Evolutionary conservation across 2,329 filamentous ascomycete species (phyloP), one percentile per base, ranked within the genome.

Genomic region (Trichoderma atrobrunneum): DNA sequence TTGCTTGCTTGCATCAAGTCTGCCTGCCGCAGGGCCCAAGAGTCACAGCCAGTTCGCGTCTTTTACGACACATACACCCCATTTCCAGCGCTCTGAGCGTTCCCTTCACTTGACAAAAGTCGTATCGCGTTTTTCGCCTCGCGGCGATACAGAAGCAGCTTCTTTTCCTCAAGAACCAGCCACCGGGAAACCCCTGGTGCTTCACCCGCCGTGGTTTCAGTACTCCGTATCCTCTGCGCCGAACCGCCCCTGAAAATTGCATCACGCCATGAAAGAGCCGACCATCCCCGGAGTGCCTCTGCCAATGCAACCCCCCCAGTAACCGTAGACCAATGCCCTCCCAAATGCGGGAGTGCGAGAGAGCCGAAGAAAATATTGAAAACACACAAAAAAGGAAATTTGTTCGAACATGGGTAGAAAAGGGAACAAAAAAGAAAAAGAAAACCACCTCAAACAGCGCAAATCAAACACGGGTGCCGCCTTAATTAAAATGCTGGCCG

Each of bases 231-330:
- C 68, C 67, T 63, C 72, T 73, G 72, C 72, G 72, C 72, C 72
- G 63, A 73, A 73, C 72, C 72, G 54, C 71, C 66, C 54, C 71
- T 54, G 62, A 73, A 70, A 71, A 70, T 69, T 71, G 72, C 72
- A 73, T 71, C 72, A 71, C 72, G 72, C 72, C 72, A 63, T 73
- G 68, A 73, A 73, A 73, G 67, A 73, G 72, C 67, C 67, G 57
- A 63, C 72, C 72, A 60, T 71, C 54, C 59, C 63, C 72, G 60
- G 67, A 60, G 59, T 67, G 62, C 67, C 61, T 66, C 43, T 71
- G 67, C 72, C 72, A 71, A 71, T 66, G 72, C 67, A 66, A 65
- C 59, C 51, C 67, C 60, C 60, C 56, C 54, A 48, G 54, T 62
- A 71, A 71, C 68, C 72, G 48, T 66, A 71, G 72, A 71, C 61